phyloP scores from a whole-genome alignment of 2,329 filamentous ascomycete species.

The Paraconiothyrium brasiliense region DNA sequence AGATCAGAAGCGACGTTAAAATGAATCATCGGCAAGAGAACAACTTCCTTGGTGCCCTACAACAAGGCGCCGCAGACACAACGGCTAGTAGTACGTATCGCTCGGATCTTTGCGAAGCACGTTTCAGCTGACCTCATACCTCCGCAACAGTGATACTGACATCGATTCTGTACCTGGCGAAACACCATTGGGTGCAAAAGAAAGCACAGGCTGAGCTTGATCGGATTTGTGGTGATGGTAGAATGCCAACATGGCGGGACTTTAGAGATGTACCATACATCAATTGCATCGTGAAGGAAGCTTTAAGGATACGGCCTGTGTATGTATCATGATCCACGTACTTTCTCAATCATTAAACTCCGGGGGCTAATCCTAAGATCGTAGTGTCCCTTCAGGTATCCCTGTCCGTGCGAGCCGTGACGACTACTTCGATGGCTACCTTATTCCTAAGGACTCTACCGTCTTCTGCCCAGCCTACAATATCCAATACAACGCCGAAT shows the following conservation, averaged over 20 bases:
- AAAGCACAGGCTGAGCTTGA: constrained; percentile 34
- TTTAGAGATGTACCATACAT: constrained; percentile 41
- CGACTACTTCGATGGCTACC: constrained; percentile 40
- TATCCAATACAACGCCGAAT: constrained; percentile 19
- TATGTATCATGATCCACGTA: constrained; percentile 11
- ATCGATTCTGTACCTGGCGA: constrained; percentile 34
- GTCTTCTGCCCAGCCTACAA: constrained; percentile 43
- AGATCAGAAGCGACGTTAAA: constrained; percentile 22
- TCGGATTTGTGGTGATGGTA: constrained; percentile 23
- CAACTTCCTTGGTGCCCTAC: constrained; percentile 27
- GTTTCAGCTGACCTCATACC: constrained; percentile 27
- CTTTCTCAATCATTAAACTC: constrained; percentile 1
- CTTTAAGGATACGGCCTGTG: constrained; percentile 35
- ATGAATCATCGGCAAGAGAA: constrained; percentile 17
- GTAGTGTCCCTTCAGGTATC: constrained; percentile 32
- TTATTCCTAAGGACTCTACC: constrained; percentile 39
- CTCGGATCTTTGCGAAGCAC: neutral
- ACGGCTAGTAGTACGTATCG: constrained; percentile 14
- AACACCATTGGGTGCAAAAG: constrained; percentile 31
- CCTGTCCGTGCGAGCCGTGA: constrained; percentile 35
- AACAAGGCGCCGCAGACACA: constrained; percentile 37
- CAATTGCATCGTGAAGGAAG: constrained; percentile 44
- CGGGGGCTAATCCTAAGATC: neutral
- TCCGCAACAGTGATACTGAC: constrained; percentile 28
- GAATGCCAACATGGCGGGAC: constrained; percentile 33